Evolutionary conservation across 805 yeast genomes (phyloP), one percentile per base, ranked within the genome.

Genomic region (Cyberlindnera subsufficiens): DNA sequence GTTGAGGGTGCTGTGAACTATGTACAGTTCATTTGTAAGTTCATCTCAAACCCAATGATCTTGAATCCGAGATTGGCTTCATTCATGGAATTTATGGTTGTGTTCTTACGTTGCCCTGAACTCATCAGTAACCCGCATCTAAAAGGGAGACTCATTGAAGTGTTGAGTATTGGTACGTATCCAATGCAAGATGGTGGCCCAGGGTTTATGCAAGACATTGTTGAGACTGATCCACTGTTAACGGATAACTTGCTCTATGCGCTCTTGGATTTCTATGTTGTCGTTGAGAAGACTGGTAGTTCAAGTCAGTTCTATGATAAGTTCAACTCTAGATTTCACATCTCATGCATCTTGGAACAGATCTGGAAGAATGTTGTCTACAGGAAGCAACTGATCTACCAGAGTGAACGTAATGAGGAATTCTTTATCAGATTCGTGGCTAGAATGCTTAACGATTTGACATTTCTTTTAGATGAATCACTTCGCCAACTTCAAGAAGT

Each of bases 221-320:
- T 88, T 61, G 80, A 74, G 53, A 67, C 78, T 10, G 80, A 88
- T 54, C 72, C 75, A 41, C 55, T 83, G 18, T 82, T 88, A 2
- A 65, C 68, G 27, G 69, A 80, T 32, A 79, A 89, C 59, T 60
- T 93, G 49, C 68, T 93, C 44, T 89, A 86, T 55, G 85, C 96
- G 1, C 71, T 93, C 43, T 73, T 93, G 64, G 95, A 88, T 54
- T 85, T 89, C 48, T 93, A 91, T 61, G 96, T 93, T 30, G 87
- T 86, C 72, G 90, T 91, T 39, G 99, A 93, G 61, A 89, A 86
- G 56, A 93, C 99, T 0, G 99, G 99, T 9, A 84, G 96, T 2
- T 82, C 91, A 7, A 80, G 95, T 0, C 98, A 93, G 64, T 93
- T 91, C 59, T 91, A 91, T 62, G 99, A 93, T 63, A 93, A 93